phyloP scores from a whole-genome alignment of 2,329 filamentous ascomycete species.

The Aureobasidium vineae region DNA sequence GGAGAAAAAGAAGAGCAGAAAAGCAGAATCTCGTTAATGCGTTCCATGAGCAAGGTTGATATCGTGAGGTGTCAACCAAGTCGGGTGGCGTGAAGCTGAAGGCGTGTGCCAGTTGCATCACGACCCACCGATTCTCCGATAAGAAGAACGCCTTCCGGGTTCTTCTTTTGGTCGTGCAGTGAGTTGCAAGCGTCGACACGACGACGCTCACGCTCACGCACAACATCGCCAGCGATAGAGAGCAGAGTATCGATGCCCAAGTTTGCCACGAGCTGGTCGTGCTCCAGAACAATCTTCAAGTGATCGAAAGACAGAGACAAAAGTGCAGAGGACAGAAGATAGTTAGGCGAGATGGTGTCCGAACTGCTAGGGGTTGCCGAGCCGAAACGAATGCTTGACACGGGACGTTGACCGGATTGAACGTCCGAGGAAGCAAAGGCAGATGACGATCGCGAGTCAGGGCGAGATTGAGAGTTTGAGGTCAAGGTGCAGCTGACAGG shows the following conservation, averaged over 20 bases:
- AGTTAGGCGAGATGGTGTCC: conserved; percentile 43
- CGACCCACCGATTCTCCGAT: background rate
- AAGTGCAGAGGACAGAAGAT: conserved; percentile 63
- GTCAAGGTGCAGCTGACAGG: conserved; percentile 33
- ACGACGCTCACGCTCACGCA: conserved; percentile 17
- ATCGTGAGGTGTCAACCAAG: background rate
- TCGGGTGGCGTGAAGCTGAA: conserved; percentile 1
- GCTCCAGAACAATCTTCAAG: conserved; percentile 65
- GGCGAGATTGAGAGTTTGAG: background rate
- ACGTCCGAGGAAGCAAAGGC: background rate
- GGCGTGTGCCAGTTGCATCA: conserved; percentile 13
- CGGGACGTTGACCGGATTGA: conserved; percentile 48
- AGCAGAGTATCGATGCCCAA: conserved; percentile 35
- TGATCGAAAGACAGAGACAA: conserved; percentile 68
- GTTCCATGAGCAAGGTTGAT: background rate
- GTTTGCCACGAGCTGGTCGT: conserved; percentile 52
- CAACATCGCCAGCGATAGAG: conserved; percentile 9
- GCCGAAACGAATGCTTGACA: conserved; percentile 67
- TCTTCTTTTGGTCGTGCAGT: conserved; percentile 14
- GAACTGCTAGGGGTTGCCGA: conserved; percentile 54
- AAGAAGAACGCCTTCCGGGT: conserved; percentile 1
- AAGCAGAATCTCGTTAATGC: conserved; percentile 15
- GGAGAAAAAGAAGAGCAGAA: background rate
- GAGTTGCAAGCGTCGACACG: conserved; percentile 12
- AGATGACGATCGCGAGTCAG: conserved; percentile 18